Base-by-base conservation (phyloP, 1,284 basidiomycete species). In the Apiotrichum laibachii region DNA sequence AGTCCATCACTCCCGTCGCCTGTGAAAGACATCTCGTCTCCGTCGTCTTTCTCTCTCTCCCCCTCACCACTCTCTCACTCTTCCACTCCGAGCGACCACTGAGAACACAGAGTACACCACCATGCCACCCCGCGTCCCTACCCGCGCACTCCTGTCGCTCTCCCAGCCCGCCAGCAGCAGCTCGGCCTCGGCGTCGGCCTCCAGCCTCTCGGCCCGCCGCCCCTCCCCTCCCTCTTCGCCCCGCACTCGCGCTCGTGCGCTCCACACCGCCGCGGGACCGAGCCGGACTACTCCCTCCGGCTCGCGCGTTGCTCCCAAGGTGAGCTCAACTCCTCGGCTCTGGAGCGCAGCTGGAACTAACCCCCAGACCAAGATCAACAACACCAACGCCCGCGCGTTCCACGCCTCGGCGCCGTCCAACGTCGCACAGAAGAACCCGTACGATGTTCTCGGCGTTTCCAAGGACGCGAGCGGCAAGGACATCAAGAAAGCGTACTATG, bases 401-500 rank as follows among this genome's bases (percentile, higher is more conserved):
- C 92, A 95, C 80, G 81, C 86, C 15, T 85, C 90, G 26, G 70
- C 82, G 16, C 75, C 82, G 18, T 76, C 79, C 47, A 73, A 72
- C 58, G 86, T 86, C 2, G 71, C 78, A 9, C 75, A 84, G n/a
- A 96, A 92, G 77, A 88, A 93, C 74, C 96, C 96, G 0, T 99
- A 99, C 77, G 79, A 89, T 47, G 88, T 91, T 19, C 81, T 99
- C 11, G 95, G 95, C 33, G 89, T 99, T 15, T 84, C 84, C 67
- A 86, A 87, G 70, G 91, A 94, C 76, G 90, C 95, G 48, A 83
- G 86, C 31, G 76, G 86, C 19, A 85, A 88, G 46, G 93, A 99
- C 67, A 97, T 99, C 72, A 99, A 99, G 84, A 95, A 96, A 78
- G 85, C 85, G 1, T 99, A 99, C 79, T 99, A 98, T 77, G 84